Conservation (phyloP, 805 yeast genomes). For the Wickerhamomyces strasburgensis region DNA sequence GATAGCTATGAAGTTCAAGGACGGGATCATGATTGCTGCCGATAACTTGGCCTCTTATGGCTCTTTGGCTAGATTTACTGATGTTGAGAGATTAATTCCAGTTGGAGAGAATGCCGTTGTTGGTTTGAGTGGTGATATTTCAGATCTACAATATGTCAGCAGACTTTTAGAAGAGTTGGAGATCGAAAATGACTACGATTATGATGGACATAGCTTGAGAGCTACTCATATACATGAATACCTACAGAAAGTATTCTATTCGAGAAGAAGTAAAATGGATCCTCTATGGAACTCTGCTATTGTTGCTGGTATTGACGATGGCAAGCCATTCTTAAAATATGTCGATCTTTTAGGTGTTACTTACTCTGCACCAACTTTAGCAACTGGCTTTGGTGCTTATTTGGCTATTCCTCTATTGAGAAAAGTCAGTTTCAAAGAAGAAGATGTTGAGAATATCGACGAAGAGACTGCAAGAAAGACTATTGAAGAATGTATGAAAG, state of each 20-base stretch:
- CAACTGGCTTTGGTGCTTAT: constrained; percentile 96
- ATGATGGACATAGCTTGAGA: constrained; percentile 57
- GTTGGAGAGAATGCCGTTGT: constrained; percentile 87
- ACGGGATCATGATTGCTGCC: constrained; percentile 92
- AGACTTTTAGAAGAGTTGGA: constrained; percentile 73
- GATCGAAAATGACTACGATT: constrained; percentile 74
- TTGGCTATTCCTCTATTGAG: constrained; percentile 90
- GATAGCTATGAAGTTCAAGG: constrained; percentile 80
- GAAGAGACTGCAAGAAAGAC: constrained; percentile 73
- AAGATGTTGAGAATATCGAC: constrained; percentile 61
- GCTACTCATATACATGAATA: constrained; percentile 91
- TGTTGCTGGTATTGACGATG: constrained; percentile 83
- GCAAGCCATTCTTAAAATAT: constrained; percentile 71
- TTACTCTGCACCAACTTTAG: constrained; percentile 80
- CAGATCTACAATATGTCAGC: constrained; percentile 85
- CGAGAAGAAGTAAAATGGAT: constrained; percentile 86
- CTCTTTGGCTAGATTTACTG: constrained; percentile 78
- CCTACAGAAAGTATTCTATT: constrained; percentile 76
- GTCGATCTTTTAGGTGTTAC: constrained; percentile 92
- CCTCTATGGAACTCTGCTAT: constrained; percentile 94
- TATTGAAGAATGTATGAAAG: constrained; percentile 87
- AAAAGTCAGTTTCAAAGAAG: constrained; percentile 73
- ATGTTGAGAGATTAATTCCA: constrained; percentile 76
- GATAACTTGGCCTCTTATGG: constrained; percentile 94
- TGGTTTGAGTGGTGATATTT: constrained; percentile 91